Percentiles rank a stretch among this genome's conserved stretches.
Conservation (phyloP, 2,329 filamentous ascomycete species). For the Ustilaginoidea virens region DNA sequence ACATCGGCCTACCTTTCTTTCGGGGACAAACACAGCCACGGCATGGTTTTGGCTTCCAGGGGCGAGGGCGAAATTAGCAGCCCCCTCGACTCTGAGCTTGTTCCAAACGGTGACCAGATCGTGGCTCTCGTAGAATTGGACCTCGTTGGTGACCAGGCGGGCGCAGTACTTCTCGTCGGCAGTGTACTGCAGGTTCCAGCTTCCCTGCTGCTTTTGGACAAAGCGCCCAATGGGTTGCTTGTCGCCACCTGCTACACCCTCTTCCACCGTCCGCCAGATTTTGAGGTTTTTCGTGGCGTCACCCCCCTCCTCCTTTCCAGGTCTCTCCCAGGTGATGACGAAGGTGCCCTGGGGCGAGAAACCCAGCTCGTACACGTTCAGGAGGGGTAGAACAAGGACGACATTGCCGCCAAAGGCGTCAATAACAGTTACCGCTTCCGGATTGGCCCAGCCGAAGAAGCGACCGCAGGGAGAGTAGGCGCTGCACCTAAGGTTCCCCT, state of each 20-base stretch:
- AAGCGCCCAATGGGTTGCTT: slow-evolving; percentile 73
- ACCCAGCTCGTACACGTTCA: slow-evolving; percentile 83
- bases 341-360: slow-evolving; percentile 90
- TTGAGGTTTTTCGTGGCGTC: slow-evolving; percentile 94
- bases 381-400: slow-evolving; percentile 58
- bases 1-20: slow-evolving; percentile 67
- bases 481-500: slow-evolving; percentile 90
- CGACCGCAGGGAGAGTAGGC: slow-evolving; percentile 90
- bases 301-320: slow-evolving; percentile 80
- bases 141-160: slow-evolving; percentile 87
- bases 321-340: slow-evolving; percentile 92
- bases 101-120: slow-evolving; percentile 85
- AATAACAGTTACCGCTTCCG: slow-evolving; percentile 71
- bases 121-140: slow-evolving; percentile 88
- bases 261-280: slow-evolving; percentile 78
- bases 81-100: slow-evolving; percentile 84
- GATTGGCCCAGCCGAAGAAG: slow-evolving; percentile 90
- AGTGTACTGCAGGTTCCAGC: slow-evolving; percentile 97
- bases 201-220: slow-evolving; percentile 88
- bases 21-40: slow-evolving; percentile 87
- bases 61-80: slow-evolving; percentile 75
- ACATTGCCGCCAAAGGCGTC: slow-evolving; percentile 64
- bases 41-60: slow-evolving; percentile 73
- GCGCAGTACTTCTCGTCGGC: slow-evolving; percentile 87
- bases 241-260: slow-evolving; percentile 41